phyloP scores from a whole-genome alignment of 768 basidiomycete genomes.

The Naematelia aurantialba region DNA sequence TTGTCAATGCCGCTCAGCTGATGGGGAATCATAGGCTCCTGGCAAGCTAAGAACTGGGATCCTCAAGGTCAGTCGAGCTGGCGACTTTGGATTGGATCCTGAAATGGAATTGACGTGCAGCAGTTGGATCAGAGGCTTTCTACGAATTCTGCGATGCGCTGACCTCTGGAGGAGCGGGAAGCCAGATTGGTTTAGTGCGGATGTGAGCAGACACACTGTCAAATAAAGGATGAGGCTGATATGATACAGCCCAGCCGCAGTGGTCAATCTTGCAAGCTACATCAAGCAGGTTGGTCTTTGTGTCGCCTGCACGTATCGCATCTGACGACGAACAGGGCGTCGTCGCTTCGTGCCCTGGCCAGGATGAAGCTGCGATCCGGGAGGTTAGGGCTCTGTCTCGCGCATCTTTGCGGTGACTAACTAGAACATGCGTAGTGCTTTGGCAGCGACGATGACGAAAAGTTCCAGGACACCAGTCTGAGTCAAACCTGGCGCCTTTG shows the following conservation, averaged over 20 bases:
- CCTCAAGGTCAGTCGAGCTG: conserved; percentile 52
- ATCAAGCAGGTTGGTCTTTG: not conserved
- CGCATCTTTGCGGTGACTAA: not conserved
- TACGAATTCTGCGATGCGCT: conserved; percentile 44
- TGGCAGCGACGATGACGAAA: conserved; percentile 68
- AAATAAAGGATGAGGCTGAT: not conserved
- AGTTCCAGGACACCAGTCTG: conserved; percentile 62
- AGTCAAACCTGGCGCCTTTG: conserved; percentile 79
- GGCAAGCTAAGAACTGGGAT: conserved; percentile 89
- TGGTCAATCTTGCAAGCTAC: conserved; percentile 15
- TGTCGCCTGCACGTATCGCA: not conserved
- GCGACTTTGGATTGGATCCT: no score
- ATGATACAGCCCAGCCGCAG: conserved; percentile 14
- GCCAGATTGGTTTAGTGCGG: conserved; percentile 50
- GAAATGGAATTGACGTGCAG: not conserved
- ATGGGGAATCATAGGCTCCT: conserved; percentile 52
- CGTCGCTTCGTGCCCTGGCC: conserved; percentile 31
- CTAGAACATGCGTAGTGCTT: conserved; percentile 67
- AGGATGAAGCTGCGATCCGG: conserved; percentile 26
- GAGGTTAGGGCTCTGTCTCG: conserved; percentile 16
- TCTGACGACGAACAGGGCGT: conserved; percentile 17
- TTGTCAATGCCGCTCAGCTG: no score
- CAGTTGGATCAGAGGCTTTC: conserved; percentile 42
- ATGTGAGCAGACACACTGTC: conserved; percentile 23
- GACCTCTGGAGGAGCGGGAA: conserved; percentile 29